Conservation (phyloP, 805 yeast genomes). For the Nakazawaea populi region DNA sequence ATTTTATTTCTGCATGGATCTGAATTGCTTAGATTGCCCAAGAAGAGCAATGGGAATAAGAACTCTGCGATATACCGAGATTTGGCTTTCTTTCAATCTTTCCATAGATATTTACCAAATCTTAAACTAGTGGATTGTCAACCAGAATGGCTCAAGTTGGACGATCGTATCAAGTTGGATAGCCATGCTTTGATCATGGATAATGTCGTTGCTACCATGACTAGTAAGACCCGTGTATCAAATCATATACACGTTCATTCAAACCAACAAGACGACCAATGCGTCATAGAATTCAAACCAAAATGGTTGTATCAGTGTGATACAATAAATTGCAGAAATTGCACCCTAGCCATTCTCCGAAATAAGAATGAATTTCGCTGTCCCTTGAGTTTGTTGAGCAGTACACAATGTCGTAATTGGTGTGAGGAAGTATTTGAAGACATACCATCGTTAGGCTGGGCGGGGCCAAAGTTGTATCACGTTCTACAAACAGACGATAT, state of each 20-base stretch:
- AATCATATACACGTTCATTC: not conserved
- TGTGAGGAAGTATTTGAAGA: constrained; percentile 24
- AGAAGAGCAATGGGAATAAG: not conserved
- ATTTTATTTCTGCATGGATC: constrained; percentile 2
- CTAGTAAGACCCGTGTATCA: constrained; percentile 1
- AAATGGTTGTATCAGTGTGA: constrained; percentile 42
- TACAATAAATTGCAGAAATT: constrained; percentile 37
- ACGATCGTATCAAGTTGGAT: not conserved
- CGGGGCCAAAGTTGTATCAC: constrained; percentile 23
- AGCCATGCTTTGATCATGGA: constrained; percentile 1
- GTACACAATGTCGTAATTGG: constrained; percentile 27
- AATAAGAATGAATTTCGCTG: constrained; percentile 30
- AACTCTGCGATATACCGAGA: not conserved
- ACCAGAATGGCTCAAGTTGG: not conserved
- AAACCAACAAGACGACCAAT: not conserved
- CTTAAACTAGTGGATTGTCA: not conserved
- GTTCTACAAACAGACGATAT: constrained; percentile 13
- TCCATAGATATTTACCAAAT: not conserved
- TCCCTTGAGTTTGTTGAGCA: constrained; percentile 31
- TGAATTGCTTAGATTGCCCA: not conserved
- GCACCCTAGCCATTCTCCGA: constrained; percentile 30
- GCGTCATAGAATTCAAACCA: constrained; percentile 41
- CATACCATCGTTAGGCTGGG: constrained; percentile 24
- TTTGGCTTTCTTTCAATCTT: not conserved
- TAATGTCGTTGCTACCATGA: constrained; percentile 11